Evolutionary conservation across 2,329 filamentous ascomycete genomes (phyloP).

Genomic region (Trichophyton schoenleinii): DNA sequence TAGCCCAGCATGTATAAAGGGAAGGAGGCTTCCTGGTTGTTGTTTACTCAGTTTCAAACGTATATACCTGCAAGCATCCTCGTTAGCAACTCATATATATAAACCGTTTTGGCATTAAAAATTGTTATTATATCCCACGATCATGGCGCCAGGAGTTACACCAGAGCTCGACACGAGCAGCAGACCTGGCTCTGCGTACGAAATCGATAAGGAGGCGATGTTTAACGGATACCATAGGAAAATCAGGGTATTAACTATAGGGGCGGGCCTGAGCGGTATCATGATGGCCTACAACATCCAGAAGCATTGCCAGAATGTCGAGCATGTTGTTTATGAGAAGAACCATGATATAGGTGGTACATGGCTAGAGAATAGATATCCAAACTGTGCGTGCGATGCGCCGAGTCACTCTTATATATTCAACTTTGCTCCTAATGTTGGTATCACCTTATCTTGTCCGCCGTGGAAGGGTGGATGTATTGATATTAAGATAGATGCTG

Average conservation of each 20-base stretch:
- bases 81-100: too few species aligned
- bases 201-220: constrained; percentile 11
- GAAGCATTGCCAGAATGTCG: constrained; percentile 27
- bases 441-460: constrained; percentile 3
- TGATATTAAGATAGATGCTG: neutral
- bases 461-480: neutral
- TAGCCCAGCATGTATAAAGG: too few species aligned
- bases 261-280: constrained; percentile 30
- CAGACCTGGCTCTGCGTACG: neutral
- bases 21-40: too few species aligned
- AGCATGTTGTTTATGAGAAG: constrained; percentile 23
- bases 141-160: neutral
- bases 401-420: constrained; percentile 36
- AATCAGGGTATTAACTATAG: constrained; percentile 31
- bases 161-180: neutral
- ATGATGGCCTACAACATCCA: constrained; percentile 27
- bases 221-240: constrained; percentile 30
- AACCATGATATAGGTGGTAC: constrained; percentile 28
- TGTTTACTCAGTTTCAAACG: too few species aligned
- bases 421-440: constrained; percentile 30
- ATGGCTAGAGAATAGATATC: constrained; percentile 27
- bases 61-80: too few species aligned
- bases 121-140: neutral
- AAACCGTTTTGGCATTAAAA: too few species aligned
- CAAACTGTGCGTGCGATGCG: constrained; percentile 35